phyloP scores from a whole-genome alignment of 2,329 filamentous ascomycete species.

The Pseudogymnoascus sp. region DNA sequence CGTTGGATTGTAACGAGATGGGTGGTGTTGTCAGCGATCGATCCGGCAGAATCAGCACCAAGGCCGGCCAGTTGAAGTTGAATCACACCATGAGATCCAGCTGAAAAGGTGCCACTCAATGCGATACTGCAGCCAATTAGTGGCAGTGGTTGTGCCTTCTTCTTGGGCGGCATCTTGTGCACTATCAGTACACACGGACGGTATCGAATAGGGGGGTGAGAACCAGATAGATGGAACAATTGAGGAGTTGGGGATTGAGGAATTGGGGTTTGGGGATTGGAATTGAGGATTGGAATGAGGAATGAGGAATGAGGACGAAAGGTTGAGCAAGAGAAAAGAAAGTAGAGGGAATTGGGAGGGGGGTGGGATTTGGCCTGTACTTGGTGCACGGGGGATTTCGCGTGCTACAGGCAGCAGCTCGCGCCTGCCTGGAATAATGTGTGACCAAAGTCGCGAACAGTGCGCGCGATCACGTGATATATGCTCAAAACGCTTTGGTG shows the following conservation, averaged over 20 bases:
- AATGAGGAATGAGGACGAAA: not conserved
- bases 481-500: not conserved
- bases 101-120: conserved; percentile 51
- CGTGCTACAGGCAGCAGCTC: not conserved
- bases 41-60: conserved; percentile 40
- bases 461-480: not conserved
- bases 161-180: conserved; percentile 5
- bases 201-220: not conserved
- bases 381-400: not conserved
- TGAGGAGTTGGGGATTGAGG: not conserved
- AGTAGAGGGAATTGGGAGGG: not conserved
- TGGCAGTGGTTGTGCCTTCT: conserved; percentile 21
- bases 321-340: not conserved
- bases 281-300: not conserved
- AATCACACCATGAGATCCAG: conserved; percentile 27
- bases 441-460: not conserved
- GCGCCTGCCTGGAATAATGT: not conserved
- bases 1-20: conserved; percentile 48
- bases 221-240: not conserved
- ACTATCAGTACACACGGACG: not conserved
- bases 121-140: conserved; percentile 44
- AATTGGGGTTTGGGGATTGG: not conserved
- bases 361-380: not conserved
- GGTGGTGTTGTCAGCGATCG: conserved; percentile 42
- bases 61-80: conserved; percentile 41